A percentile compares a stretch with the other conserved stretches of the same genome.
These are phyloP conservation scores for Xylaria sp. DNA, from an alignment of 2,329 filamentous ascomycete species.

Conservation along the genomic window DNA sequence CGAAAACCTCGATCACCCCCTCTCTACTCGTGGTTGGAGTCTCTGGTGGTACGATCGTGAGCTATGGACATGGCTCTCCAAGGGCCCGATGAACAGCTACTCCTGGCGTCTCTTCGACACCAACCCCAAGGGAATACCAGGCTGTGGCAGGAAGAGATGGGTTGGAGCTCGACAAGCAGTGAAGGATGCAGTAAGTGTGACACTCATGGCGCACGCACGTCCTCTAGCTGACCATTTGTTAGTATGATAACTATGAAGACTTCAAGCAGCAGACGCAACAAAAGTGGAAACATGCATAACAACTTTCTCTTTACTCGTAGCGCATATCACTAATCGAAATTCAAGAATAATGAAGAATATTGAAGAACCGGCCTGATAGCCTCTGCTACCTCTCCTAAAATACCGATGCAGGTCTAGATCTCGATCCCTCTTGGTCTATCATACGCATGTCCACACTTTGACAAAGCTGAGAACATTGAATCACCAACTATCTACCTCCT, in stretches of 20 bases:
- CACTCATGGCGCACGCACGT: background rate
- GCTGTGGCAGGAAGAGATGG: constrained; percentile 44
- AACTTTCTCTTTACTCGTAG: background rate
- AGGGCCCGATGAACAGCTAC: constrained; percentile 45
- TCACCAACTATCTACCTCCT: too few species aligned
- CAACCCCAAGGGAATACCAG: constrained; percentile 42
- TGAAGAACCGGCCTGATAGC: too few species aligned
- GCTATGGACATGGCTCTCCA: constrained; percentile 43
- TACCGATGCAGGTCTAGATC: too few species aligned
- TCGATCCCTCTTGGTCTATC: too few species aligned
- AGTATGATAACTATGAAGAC: constrained; percentile 13
- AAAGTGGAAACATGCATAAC: constrained; percentile 1
- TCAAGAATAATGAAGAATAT: too few species aligned
- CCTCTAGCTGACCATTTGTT: background rate
- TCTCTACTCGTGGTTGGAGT: constrained; percentile 40
- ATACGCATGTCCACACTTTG: too few species aligned
- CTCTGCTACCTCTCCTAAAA: too few species aligned
- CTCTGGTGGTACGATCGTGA: constrained; percentile 45
- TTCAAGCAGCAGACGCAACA: constrained; percentile 10
- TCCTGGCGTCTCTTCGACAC: constrained; percentile 47
- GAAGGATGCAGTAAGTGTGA: constrained; percentile 39
- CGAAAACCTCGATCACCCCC: constrained; percentile 43
- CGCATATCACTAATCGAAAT: too few species aligned
- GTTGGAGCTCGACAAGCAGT: constrained; percentile 40
- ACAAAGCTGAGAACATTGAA: too few species aligned